Percentiles rank a stretch among this genome's conserved stretches.
phyloP scores from a whole-genome alignment of 495 filamentous ascomycete species.

The Aspergillus panamensis region DNA sequence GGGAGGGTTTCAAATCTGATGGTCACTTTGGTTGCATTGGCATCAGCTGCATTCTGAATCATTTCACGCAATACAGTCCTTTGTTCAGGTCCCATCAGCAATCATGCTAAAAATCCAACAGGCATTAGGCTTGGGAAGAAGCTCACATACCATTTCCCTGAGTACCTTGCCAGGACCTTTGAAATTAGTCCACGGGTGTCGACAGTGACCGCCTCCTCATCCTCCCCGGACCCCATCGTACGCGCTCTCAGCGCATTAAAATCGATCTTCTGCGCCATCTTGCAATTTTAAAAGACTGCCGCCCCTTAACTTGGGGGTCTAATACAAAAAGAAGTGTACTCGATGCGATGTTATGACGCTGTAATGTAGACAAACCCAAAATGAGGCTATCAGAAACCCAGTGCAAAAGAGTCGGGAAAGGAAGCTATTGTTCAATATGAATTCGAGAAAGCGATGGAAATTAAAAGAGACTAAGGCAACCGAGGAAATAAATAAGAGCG shows the following conservation, averaged over 20 bases:
- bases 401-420: too few relatives aligned
- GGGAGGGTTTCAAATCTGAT: conserved; percentile 88
- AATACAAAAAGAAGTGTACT: background rate
- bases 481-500: too few relatives aligned
- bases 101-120: background rate
- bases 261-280: conserved; percentile 64
- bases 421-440: background rate
- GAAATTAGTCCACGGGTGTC: conserved; percentile 96
- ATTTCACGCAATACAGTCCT: conserved; percentile 78
- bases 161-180: conserved; percentile 93
- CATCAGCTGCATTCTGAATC: conserved; percentile 97
- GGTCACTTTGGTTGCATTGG: conserved; percentile 80
- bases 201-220: conserved; percentile 97
- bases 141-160: conserved; percentile 69
- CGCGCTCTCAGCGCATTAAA: conserved; percentile 80
- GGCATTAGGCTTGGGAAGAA: background rate
- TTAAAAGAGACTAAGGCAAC: background rate
- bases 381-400: too few relatives aligned
- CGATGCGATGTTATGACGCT: background rate
- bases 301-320: background rate
- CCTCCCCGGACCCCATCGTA: conserved; percentile 77
- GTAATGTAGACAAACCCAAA: too few relatives aligned
- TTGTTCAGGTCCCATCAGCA: conserved; percentile 14
- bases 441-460: background rate
- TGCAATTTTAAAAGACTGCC: background rate